Evolutionary conservation across 2,329 filamentous ascomycete genomes (phyloP).

Genomic region (Pezicula radicicola): DNA sequence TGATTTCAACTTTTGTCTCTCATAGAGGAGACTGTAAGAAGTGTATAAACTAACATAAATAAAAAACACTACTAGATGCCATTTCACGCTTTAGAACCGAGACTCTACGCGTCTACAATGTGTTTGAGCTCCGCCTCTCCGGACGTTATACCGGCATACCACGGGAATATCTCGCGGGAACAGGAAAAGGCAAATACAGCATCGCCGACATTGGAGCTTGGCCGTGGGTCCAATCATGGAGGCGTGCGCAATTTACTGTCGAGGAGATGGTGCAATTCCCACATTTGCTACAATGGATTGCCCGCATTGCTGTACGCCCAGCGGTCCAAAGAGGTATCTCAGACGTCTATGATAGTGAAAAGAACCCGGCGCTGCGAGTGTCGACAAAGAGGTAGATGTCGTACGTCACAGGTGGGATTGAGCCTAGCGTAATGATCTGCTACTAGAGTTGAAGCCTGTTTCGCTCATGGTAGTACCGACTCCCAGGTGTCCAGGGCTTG

Average conservation of each 20-base stretch:
- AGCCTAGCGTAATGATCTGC: too few relatives aligned
- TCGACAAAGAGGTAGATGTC: too few relatives aligned
- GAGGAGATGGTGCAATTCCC: slow-evolving; percentile 49
- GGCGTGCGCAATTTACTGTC: slow-evolving; percentile 37
- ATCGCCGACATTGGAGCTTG: slow-evolving; percentile 51
- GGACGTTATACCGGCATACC: slow-evolving; percentile 47
- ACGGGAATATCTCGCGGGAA: slow-evolving; percentile 49
- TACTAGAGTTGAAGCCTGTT: too few relatives aligned
- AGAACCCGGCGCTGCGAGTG: too few relatives aligned
- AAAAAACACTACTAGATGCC: slow-evolving; percentile 30
- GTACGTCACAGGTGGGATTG: too few relatives aligned
- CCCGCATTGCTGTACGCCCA: slow-evolving; percentile 43
- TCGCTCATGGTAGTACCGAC: too few relatives aligned
- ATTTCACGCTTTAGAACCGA: slow-evolving; percentile 50
- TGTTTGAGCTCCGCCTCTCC: slow-evolving; percentile 51
- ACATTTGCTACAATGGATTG: slow-evolving; percentile 49
- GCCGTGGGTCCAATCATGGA: slow-evolving; percentile 46
- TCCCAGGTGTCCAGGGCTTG: too few relatives aligned
- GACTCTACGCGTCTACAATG: slow-evolving; percentile 47
- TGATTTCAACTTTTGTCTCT: not conserved
- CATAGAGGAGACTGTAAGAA: slow-evolving; percentile 2
- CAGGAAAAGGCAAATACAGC: slow-evolving; percentile 50
- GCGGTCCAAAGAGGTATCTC: slow-evolving; percentile 34
- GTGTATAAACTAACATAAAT: not conserved
- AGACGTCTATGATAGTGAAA: too few relatives aligned